These are phyloP conservation scores for Phytophthora palmivora DNA, from an alignment of 352 stramenopile species.

Conservation along the genomic window DNA sequence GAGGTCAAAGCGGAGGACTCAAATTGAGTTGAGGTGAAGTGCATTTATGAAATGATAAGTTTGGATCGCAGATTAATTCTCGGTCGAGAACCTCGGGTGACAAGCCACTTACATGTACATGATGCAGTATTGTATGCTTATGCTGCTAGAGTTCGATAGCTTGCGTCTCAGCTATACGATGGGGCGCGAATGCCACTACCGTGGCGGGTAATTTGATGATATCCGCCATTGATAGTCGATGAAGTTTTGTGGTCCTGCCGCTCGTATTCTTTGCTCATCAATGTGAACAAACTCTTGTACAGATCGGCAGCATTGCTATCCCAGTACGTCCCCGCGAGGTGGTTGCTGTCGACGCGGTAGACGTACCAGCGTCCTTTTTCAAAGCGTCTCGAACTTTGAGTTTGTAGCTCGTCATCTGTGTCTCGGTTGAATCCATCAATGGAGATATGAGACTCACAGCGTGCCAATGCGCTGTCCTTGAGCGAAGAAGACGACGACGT, in stretches of 20 bases:
- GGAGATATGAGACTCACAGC: constrained; percentile 75
- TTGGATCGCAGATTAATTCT: too few species aligned
- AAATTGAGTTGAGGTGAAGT: too few species aligned
- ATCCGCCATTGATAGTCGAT: constrained; percentile 10
- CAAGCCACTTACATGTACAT: too few species aligned
- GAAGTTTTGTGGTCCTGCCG: constrained; percentile 14
- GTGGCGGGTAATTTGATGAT: constrained; percentile 22
- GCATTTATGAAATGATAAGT: too few species aligned
- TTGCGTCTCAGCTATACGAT: constrained; percentile 19
- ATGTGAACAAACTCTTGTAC: constrained; percentile 75
- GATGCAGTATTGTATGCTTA: neutral
- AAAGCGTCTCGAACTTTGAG: constrained; percentile 34
- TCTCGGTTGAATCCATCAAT: constrained; percentile 70
- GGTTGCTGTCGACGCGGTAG: constrained; percentile 79
- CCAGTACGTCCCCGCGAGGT: constrained; percentile 76
- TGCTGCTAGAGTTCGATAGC: neutral
- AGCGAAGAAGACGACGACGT: constrained; percentile 51
- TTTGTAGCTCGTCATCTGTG: constrained; percentile 39
- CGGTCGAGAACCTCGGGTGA: too few species aligned
- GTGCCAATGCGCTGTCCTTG: constrained; percentile 34
- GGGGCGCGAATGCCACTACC: constrained; percentile 6
- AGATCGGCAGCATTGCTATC: constrained; percentile 66
- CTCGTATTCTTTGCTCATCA: constrained; percentile 72
- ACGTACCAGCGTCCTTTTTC: constrained; percentile 80
- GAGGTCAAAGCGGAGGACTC: too few species aligned